Percentiles rank a stretch among this genome's conserved stretches.
Evolutionary conservation across 768 basidiomycete genomes (phyloP).

Genomic region (Inosperma sp.): DNA sequence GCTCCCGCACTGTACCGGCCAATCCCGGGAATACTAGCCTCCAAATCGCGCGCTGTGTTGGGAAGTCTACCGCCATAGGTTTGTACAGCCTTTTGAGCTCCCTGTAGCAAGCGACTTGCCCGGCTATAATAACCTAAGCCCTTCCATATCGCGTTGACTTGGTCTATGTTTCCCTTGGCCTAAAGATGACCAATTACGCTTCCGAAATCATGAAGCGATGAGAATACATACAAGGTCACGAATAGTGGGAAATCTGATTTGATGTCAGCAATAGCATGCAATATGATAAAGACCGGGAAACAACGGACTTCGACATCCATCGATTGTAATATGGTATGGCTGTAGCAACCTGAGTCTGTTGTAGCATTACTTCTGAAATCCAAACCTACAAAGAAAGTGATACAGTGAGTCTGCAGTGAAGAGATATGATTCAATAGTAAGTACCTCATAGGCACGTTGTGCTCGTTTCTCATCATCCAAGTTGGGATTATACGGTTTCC

Average conservation of each 20-base stretch:
- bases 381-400: slow-evolving; percentile 52
- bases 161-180: slow-evolving; percentile 71
- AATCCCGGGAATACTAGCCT: slow-evolving; percentile 80
- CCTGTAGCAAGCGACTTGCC: slow-evolving; percentile 73
- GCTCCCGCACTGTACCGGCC: slow-evolving; percentile 87
- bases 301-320: slow-evolving; percentile 78
- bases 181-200: slow-evolving; percentile 22
- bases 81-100: slow-evolving; percentile 74
- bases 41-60: slow-evolving; percentile 73
- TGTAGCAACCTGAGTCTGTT: slow-evolving; percentile 90
- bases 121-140: slow-evolving; percentile 89
- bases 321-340: slow-evolving; percentile 91
- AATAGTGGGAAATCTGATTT: slow-evolving; percentile 74
- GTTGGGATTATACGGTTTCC: slow-evolving; percentile 61
- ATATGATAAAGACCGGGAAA: too few species aligned
- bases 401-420: not conserved
- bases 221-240: slow-evolving; percentile 54
- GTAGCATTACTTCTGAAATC: slow-evolving; percentile 93
- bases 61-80: slow-evolving; percentile 71
- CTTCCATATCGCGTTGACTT: slow-evolving; percentile 88
- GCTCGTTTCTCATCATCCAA: slow-evolving; percentile 55
- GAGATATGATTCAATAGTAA: slow-evolving; percentile 1
- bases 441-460: slow-evolving; percentile 89
- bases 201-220: slow-evolving; percentile 11
- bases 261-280: slow-evolving; percentile 9